Evolutionary conservation across 345 rosid species (phyloP).

Genomic region (Ceriops decandra): DNA sequence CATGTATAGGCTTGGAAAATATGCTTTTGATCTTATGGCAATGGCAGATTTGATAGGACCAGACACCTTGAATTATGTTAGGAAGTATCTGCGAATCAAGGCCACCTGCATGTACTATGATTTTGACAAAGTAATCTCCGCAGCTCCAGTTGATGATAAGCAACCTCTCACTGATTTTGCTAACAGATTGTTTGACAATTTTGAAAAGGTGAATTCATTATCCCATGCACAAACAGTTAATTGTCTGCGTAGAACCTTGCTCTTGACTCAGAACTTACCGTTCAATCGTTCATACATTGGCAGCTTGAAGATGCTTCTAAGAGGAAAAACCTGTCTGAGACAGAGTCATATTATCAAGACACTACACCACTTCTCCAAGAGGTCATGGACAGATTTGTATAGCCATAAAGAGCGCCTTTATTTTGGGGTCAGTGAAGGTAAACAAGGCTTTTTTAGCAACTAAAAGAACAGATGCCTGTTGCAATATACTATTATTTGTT

Average conservation of each 20-base stretch:
- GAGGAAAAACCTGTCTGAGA: slow-evolving; percentile 46
- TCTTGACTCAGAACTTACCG: not conserved
- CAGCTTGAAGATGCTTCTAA: slow-evolving; percentile 78
- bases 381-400: slow-evolving; percentile 1
- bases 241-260: too few relatives aligned
- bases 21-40: slow-evolving; percentile 76
- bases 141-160: slow-evolving; percentile 51
- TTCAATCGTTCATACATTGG: slow-evolving; percentile 5
- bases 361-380: slow-evolving; percentile 46
- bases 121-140: slow-evolving; percentile 77
- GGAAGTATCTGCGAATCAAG: slow-evolving; percentile 73
- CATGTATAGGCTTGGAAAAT: slow-evolving; percentile 58
- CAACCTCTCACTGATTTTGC: slow-evolving; percentile 70
- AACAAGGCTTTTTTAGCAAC: not conserved
- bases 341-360: slow-evolving; percentile 53
- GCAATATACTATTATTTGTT: not conserved
- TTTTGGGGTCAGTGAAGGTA: not conserved
- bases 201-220: slow-evolving; percentile 53
- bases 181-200: slow-evolving; percentile 70
- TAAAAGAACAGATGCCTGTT: not conserved
- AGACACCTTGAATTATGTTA: slow-evolving; percentile 67
- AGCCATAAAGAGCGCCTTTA: not conserved
- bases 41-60: slow-evolving; percentile 82
- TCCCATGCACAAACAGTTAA: not conserved
- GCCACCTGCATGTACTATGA: slow-evolving; percentile 71